These are phyloP conservation scores for Trypanosoma scelopori DNA, from an alignment of 208 protist species.

Conservation along the genomic window DNA sequence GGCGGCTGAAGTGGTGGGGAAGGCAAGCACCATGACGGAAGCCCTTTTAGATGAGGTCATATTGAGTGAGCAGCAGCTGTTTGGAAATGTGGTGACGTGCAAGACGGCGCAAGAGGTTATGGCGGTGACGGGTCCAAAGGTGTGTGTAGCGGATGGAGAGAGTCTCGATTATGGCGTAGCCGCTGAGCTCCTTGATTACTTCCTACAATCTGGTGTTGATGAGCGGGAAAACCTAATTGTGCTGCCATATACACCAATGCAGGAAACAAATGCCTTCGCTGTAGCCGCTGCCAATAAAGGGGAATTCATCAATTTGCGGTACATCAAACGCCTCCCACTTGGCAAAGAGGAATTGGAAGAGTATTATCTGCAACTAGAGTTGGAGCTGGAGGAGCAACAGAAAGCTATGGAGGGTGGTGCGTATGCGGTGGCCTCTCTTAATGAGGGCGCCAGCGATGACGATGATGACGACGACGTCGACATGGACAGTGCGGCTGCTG, in stretches of 20 bases:
- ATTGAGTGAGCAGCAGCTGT: slow-evolving; percentile 61
- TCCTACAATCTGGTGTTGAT: slow-evolving; percentile 32
- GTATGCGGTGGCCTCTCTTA: slow-evolving; percentile 29
- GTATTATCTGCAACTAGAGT: slow-evolving; percentile 80
- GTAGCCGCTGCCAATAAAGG: slow-evolving; percentile 37
- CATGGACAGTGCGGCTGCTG: no score
- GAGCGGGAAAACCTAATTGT: slow-evolving; percentile 74
- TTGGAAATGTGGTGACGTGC: slow-evolving; percentile 76
- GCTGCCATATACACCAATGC: slow-evolving; percentile 43
- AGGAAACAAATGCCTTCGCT: slow-evolving; percentile 52
- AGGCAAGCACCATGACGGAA: slow-evolving; percentile 86
- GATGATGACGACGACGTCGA: slow-evolving; percentile 38
- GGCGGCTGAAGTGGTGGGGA: slow-evolving; percentile 70
- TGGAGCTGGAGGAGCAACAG: slow-evolving; percentile 50
- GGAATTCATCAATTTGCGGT: slow-evolving; percentile 36
- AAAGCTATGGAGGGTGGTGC: slow-evolving; percentile 28
- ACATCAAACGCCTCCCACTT: slow-evolving; percentile 52
- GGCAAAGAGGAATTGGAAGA: slow-evolving; percentile 83
- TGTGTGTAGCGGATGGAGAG: slow-evolving; percentile 78
- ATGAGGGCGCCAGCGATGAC: slow-evolving; percentile 40
- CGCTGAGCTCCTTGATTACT: slow-evolving; percentile 59
- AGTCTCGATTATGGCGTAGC: slow-evolving; percentile 73
- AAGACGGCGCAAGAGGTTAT: slow-evolving; percentile 70
- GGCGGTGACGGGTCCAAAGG: slow-evolving; percentile 56
- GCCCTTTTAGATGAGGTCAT: slow-evolving; percentile 75